Evolutionary conservation across 2,329 filamentous ascomycete species (phyloP).

Genomic region (Sporothrix protearum): DNA sequence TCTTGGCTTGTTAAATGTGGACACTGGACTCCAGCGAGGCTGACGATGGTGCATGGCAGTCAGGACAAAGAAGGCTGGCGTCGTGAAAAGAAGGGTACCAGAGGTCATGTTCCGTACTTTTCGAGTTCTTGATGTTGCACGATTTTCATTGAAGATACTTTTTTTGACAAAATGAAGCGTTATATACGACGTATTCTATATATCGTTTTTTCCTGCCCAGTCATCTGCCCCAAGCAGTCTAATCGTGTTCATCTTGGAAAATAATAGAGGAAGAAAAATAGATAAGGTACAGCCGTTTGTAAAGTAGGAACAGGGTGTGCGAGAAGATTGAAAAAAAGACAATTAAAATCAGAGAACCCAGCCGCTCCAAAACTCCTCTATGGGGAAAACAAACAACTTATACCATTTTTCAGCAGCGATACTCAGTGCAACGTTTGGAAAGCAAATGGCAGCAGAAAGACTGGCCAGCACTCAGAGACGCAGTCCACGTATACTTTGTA

Average conservation of each 20-base stretch:
- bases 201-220: constrained; percentile 1
- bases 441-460: background rate
- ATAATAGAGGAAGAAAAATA: background rate
- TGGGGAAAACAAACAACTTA: constrained; percentile 21
- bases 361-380: constrained; percentile 26
- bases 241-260: background rate
- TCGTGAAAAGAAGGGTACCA: too few relatives aligned
- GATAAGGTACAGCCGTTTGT: background rate
- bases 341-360: background rate
- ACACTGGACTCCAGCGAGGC: constrained; percentile 17
- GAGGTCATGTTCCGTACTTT: too few relatives aligned
- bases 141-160: background rate
- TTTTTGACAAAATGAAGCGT: background rate
- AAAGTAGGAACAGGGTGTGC: background rate
- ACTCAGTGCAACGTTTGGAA: too few relatives aligned
- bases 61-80: too few relatives aligned
- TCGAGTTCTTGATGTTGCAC: too few relatives aligned
- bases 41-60: background rate
- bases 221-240: background rate
- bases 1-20: constrained; percentile 17
- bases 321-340: background rate
- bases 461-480: background rate
- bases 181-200: constrained; percentile 14
- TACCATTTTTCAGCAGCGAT: background rate
- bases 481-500: background rate